phyloP scores from a whole-genome alignment of 1,139 yeast genomes.

The Pichia sp. region DNA sequence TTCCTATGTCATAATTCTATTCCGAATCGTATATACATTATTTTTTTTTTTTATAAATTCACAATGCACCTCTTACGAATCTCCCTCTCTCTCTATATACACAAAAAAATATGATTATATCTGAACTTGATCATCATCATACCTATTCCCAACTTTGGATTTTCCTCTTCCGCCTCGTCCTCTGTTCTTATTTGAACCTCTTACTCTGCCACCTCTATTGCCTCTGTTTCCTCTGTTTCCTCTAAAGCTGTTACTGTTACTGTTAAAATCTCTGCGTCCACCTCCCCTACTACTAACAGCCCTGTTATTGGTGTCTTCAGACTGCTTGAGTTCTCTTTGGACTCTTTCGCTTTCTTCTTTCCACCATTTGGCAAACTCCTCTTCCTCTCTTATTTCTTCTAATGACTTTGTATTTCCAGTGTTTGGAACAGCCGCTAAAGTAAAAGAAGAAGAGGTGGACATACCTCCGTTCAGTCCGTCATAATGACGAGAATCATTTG shows the following conservation, averaged over 20 bases:
- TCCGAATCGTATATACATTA: background rate
- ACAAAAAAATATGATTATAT: background rate
- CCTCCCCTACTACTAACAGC: background rate
- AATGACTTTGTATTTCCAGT: constrained; percentile 37
- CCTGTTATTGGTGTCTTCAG: background rate
- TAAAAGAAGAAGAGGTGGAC: background rate
- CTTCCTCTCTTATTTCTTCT: constrained; percentile 71
- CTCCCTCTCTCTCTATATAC: background rate
- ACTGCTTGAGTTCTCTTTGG: constrained; percentile 43
- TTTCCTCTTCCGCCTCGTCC: background rate
- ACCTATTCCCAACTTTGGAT: background rate
- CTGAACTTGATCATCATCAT: background rate
- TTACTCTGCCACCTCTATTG: constrained; percentile 3
- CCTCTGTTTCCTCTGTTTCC: constrained; percentile 1
- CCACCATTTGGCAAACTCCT: constrained; percentile 83
- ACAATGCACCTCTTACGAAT: background rate
- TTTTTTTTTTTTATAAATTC: constrained; percentile 1
- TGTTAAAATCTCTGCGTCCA: background rate
- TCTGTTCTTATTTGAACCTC: constrained; percentile 6
- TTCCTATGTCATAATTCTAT: background rate
- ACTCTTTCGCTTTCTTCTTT: constrained; percentile 61
- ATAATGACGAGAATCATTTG: background rate
- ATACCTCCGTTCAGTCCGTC: background rate
- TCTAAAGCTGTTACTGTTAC: background rate
- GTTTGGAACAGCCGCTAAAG: background rate